Evolutionary conservation across 495 filamentous ascomycete species (phyloP).

Genomic region (Aspergillus leporis): DNA sequence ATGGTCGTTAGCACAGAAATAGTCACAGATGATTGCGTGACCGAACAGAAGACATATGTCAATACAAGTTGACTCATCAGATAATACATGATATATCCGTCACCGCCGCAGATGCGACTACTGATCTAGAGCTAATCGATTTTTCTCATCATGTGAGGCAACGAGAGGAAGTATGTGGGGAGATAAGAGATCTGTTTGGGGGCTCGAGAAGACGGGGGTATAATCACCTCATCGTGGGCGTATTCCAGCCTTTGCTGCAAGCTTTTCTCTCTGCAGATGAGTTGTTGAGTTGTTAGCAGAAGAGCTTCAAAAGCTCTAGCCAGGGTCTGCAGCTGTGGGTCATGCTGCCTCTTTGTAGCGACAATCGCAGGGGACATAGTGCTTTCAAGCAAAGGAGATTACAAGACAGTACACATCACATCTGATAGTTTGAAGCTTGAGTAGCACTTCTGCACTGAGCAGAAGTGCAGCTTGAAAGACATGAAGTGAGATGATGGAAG

Average conservation of each 20-base stretch:
- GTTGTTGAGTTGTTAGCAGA: constrained; percentile 48
- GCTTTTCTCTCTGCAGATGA: constrained; percentile 44
- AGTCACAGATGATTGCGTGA: neutral
- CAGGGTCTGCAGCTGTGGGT: constrained; percentile 44
- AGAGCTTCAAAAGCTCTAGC: constrained; percentile 50
- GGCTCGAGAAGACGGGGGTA: constrained; percentile 10
- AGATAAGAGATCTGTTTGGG: constrained; percentile 2
- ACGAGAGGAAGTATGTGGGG: constrained; percentile 7
- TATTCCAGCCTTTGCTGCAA: constrained; percentile 44
- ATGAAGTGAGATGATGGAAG: constrained; percentile 17
- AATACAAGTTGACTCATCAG: constrained; percentile 39
- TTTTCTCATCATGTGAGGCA: constrained; percentile 53
- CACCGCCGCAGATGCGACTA: constrained; percentile 50
- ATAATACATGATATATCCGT: constrained; percentile 56
- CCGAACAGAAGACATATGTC: neutral
- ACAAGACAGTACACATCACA: constrained; percentile 28
- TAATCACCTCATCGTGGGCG: constrained; percentile 50
- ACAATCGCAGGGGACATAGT: constrained; percentile 42
- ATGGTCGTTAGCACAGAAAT: constrained; percentile 16
- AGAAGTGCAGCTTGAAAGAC: constrained; percentile 25
- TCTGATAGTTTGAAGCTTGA: constrained; percentile 9
- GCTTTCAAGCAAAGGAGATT: constrained; percentile 20
- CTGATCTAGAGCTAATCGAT: constrained; percentile 62
- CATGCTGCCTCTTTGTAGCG: constrained; percentile 32
- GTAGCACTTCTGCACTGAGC: constrained; percentile 29